Conservation (phyloP, 2,329 filamentous ascomycete species). For the Botryotinia globosa region DNA sequence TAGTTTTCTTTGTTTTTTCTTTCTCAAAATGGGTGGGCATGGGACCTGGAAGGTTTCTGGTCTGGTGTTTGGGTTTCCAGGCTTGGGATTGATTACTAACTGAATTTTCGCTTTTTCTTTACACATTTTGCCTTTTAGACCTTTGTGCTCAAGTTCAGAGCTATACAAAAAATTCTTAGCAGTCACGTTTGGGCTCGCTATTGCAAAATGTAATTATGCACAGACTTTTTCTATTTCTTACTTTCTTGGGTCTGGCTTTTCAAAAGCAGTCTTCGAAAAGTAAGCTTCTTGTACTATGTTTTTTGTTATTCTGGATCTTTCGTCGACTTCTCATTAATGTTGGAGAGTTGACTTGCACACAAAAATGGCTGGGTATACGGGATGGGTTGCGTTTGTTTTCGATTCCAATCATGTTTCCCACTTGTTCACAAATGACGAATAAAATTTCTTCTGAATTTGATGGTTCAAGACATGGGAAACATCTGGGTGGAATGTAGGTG, state of each 20-base stretch:
- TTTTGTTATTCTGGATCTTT: constrained; percentile 29
- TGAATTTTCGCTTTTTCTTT: constrained; percentile 33
- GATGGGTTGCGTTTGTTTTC: constrained; percentile 25
- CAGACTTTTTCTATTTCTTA: constrained; percentile 35
- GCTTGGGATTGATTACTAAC: constrained; percentile 36
- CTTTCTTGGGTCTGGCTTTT: constrained; percentile 22
- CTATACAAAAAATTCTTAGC: constrained; percentile 34
- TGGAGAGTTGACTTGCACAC: constrained; percentile 34
- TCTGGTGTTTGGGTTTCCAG: constrained; percentile 39
- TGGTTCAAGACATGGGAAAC: background rate
- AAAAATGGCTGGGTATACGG: constrained; percentile 33
- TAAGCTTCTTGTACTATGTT: constrained; percentile 40
- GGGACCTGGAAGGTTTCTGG: constrained; percentile 37
- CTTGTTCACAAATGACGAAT: constrained; percentile 10
- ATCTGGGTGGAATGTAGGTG: constrained; percentile 11
- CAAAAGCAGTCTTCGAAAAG: constrained; percentile 22
- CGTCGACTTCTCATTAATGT: constrained; percentile 29
- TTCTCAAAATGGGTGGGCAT: constrained; percentile 40
- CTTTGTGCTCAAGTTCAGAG: constrained; percentile 28
- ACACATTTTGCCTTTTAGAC: constrained; percentile 36
- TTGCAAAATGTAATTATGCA: constrained; percentile 40
- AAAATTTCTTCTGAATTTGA: background rate
- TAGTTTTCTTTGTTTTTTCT: constrained; percentile 27
- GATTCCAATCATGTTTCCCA: constrained; percentile 19
- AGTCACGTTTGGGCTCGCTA: constrained; percentile 34